phyloP scores from a whole-genome alignment of 306 rosid genomes.

The Clitoria ternatea region DNA sequence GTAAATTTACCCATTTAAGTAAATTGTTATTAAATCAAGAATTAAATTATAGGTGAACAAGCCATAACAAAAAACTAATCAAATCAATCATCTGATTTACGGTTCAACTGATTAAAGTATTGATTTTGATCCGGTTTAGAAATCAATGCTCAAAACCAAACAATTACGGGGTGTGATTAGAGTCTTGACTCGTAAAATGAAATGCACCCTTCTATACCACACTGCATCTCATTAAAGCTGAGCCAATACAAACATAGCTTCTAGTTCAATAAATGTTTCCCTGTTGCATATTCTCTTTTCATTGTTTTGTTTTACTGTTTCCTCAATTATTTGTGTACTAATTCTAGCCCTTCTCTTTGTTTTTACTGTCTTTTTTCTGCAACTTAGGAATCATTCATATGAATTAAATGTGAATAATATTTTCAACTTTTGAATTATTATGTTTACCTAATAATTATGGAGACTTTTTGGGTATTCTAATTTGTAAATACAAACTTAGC shows the following conservation, averaged over 20 bases:
- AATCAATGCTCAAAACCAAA: neutral
- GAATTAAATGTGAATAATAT: neutral
- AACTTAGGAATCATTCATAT: slow-evolving; percentile 1
- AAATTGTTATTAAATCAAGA: too few species aligned
- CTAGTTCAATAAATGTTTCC: slow-evolving; percentile 10
- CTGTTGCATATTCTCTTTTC: neutral
- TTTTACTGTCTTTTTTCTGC: slow-evolving; percentile 21
- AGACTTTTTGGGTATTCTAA: neutral
- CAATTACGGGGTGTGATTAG: neutral
- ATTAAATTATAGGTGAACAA: too few species aligned
- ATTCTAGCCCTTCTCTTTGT: slow-evolving; percentile 20
- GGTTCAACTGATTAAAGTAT: too few species aligned
- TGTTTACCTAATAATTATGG: neutral
- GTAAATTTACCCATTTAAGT: too few species aligned
- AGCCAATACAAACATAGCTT: slow-evolving; percentile 14
- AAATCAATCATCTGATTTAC: too few species aligned
- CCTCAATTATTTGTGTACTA: slow-evolving; percentile 40
- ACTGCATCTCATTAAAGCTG: slow-evolving; percentile 24
- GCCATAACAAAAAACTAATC: too few species aligned
- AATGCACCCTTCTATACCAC: slow-evolving; percentile 22
- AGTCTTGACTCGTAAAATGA: neutral
- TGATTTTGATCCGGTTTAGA: too few species aligned
- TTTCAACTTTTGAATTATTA: neutral
- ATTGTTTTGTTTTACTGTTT: slow-evolving; percentile 16
- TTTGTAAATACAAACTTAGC: neutral